Conservation (phyloP, 2,329 filamentous ascomycete species). For the Acrocalymma vagum region DNA sequence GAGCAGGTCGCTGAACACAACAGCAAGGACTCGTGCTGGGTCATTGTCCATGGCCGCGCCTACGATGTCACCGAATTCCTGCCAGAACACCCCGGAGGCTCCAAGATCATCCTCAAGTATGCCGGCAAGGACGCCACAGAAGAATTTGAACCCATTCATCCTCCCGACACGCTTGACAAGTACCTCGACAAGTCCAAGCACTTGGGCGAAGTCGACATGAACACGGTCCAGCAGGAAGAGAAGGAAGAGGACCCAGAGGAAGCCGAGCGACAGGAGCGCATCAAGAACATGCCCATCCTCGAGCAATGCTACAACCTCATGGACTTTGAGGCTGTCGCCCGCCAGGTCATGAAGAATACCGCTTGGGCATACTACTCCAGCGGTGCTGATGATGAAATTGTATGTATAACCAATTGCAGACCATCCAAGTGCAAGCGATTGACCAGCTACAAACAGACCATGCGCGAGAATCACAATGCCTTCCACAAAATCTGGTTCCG, state of each 20-base stretch:
- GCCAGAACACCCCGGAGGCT: constrained; percentile 69
- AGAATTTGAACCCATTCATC: constrained; percentile 64
- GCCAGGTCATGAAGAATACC: constrained; percentile 90
- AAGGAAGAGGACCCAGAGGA: constrained; percentile 67
- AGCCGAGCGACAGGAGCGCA: constrained; percentile 75
- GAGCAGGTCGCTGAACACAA: constrained; percentile 74
- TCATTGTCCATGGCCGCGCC: constrained; percentile 72
- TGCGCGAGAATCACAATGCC: constrained; percentile 93
- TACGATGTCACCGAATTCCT: constrained; percentile 74
- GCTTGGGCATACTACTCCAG: constrained; percentile 99
- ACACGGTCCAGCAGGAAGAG: constrained; percentile 42
- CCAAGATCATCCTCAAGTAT: constrained; percentile 95
- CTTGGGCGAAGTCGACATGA: constrained; percentile 49
- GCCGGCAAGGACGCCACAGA: constrained; percentile 49
- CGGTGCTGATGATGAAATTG: constrained; percentile 88
- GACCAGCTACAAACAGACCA: constrained; percentile 68
- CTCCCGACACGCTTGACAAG: constrained; percentile 55
- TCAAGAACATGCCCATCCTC: constrained; percentile 54
- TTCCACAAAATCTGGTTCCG: constrained; percentile 99
- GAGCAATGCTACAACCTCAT: constrained; percentile 57
- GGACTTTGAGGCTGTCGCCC: constrained; percentile 94
- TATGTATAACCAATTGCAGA: constrained; percentile 50
- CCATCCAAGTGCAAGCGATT: constrained; percentile 1
- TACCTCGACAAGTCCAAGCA: constrained; percentile 54
- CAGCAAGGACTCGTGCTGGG: constrained; percentile 79